Evolutionary conservation across 192 early-diverging fungal genomes (phyloP).

Genomic region (Coemansia sp.): DNA sequence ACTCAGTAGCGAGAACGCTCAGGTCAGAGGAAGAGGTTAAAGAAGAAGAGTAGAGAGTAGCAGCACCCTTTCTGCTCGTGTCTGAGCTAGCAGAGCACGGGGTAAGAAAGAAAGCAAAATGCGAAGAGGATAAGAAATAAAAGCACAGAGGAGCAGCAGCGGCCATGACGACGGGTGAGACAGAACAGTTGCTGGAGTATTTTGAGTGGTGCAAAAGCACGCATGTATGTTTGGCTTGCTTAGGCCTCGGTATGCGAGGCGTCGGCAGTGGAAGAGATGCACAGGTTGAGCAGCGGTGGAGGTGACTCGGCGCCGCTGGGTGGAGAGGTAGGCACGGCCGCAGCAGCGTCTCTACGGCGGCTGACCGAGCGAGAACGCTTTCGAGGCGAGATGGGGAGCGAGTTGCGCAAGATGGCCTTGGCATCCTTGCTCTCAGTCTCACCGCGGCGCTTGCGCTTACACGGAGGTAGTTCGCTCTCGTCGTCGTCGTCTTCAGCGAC

Average conservation of each 20-base stretch:
- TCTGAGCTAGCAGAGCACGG: conserved; percentile 5
- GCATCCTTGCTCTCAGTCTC: conserved; percentile 39
- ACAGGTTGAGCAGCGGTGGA: conserved; percentile 8
- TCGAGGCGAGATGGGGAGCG: conserved; percentile 41
- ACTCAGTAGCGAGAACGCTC: neutral
- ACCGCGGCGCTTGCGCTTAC: conserved; percentile 50
- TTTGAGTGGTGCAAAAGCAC: conserved; percentile 10
- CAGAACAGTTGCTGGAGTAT: conserved; percentile 5
- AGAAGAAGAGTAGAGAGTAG: conserved; percentile 8
- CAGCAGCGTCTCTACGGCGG: conserved; percentile 24
- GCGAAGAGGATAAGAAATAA: neutral
- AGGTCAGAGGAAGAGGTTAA: neutral
- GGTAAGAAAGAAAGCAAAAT: neutral
- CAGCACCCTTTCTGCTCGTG: neutral
- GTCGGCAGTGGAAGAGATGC: conserved; percentile 11
- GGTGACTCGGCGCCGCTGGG: conserved; percentile 14
- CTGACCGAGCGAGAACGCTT: conserved; percentile 52
- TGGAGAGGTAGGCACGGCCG: conserved; percentile 24
- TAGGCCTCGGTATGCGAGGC: conserved; percentile 5
- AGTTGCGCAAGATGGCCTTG: conserved; percentile 34
- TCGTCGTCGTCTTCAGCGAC: conserved; percentile 15
- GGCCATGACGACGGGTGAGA: neutral
- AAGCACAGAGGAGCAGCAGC: conserved; percentile 11
- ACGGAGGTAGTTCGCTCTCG: conserved; percentile 36
- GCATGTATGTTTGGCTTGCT: neutral